Conservation (phyloP, 257 asterid genomes). For the Echium plantagineum region DNA sequence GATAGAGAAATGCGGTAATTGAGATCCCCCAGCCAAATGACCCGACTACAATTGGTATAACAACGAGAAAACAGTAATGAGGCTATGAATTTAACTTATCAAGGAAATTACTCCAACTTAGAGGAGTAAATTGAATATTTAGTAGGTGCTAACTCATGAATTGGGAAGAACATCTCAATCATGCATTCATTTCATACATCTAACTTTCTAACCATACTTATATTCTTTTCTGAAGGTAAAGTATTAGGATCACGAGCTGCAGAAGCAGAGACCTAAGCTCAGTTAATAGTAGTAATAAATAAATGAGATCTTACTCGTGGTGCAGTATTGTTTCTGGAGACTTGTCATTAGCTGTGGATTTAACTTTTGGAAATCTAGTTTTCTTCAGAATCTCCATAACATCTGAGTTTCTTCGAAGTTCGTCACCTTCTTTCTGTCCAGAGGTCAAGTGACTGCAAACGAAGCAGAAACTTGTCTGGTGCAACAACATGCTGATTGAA, state of each 20-base stretch:
- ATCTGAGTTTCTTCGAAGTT: slow-evolving; percentile 82
- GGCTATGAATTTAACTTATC: background rate
- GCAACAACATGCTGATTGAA: slow-evolving; percentile 87
- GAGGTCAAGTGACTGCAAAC: slow-evolving; percentile 94
- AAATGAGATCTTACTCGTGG: slow-evolving; percentile 64
- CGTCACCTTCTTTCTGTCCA: slow-evolving; percentile 95
- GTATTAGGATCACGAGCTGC: too few relatives aligned
- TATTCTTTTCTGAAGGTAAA: too few relatives aligned
- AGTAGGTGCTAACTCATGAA: too few relatives aligned
- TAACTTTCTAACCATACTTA: too few relatives aligned
- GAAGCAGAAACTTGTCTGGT: slow-evolving; percentile 97
- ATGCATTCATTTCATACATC: too few relatives aligned
- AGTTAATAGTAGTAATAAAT: too few relatives aligned
- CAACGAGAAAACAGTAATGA: background rate
- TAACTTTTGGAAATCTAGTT: slow-evolving; percentile 88
- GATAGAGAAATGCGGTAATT: slow-evolving; percentile 90
- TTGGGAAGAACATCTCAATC: too few relatives aligned
- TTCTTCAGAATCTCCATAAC: slow-evolving; percentile 86
- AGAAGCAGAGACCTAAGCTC: too few relatives aligned
- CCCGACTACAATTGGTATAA: slow-evolving; percentile 44
- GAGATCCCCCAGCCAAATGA: slow-evolving; percentile 94
- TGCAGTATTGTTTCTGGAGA: slow-evolving; percentile 81
- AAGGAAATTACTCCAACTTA: background rate
- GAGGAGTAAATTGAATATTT: background rate
- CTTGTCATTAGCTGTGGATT: slow-evolving; percentile 53